Evolutionary conservation across 164 flowering plant species (phyloP), one percentile per base, ranked within the genome.

Genomic region (Macadamia tetraphylla): DNA sequence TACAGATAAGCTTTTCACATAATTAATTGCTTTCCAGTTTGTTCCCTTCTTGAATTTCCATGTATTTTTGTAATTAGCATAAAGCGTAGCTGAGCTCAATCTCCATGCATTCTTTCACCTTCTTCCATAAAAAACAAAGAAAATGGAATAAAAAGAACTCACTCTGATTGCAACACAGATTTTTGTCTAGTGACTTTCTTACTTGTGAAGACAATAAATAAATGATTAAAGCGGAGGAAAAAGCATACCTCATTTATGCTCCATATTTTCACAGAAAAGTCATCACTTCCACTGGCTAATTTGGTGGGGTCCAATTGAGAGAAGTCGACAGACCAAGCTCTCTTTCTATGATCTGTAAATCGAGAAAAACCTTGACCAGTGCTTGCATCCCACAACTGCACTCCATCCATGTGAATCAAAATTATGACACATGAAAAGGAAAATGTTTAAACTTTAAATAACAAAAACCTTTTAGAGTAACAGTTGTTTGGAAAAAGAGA

Each of bases 291-390:
- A 80, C 97, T 95, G 77, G 90, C 98, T 58, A 95, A 80, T 71
- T 87, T 91, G 70, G 81, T 95, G 44, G 99, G 99, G 75, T 84
- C 86, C 52, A 81, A 80, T 51, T 30, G 85, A 73, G 98, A 92
- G 74, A 95, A 95, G 75, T 95, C 98, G 73, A 88, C 95, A 73
- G 97, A 95, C 99, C 99, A 95, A 61, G 93, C 93, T 76, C 99
- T 85, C 72, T 73, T 85, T 75, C 78, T 79, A 73, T 95, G 99
- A 75, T 89, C 99, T 44, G 43, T 74, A 70, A 79, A 87, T 58
- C 83, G 87, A 65, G 81, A 72, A 79, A 88, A 72, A 6, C 58
- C 85, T 76, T 88, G 91, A 61, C 97, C 98, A 72, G 87, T 88
- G 68, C 82, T 75, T 31, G 81, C 97, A 86, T 95, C 98, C 99